Evolutionary conservation across 176 grass and related monocot genomes (phyloP).

Genomic region (Eragrostis nindensis): DNA sequence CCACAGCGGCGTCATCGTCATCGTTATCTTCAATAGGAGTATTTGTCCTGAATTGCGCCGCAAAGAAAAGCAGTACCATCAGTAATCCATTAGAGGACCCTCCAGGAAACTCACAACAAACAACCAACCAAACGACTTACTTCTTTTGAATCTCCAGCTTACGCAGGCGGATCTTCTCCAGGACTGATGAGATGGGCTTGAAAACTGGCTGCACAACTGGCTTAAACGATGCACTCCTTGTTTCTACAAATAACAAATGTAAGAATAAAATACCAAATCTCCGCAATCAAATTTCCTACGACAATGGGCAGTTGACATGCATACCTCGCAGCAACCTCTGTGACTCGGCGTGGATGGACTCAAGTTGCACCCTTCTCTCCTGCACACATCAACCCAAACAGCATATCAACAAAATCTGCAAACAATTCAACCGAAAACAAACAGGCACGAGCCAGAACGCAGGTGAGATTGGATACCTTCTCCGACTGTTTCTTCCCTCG

Average conservation of each 20-base stretch:
- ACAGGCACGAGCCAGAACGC: not conserved
- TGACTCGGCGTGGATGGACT: constrained; percentile 66
- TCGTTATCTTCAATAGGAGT: constrained; percentile 31
- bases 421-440: not conserved
- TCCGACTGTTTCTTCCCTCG: constrained; percentile 60
- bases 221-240: constrained; percentile 78
- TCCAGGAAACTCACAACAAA: not conserved
- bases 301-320: not conserved
- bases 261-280: not conserved
- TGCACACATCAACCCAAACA: constrained; percentile 43
- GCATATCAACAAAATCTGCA: constrained; percentile 13
- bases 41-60: constrained; percentile 48
- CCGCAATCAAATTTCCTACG: not conserved
- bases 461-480: constrained; percentile 48
- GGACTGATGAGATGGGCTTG: constrained; percentile 87
- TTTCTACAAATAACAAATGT: constrained; percentile 52
- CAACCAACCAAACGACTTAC: constrained; percentile 33
- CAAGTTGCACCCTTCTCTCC: constrained; percentile 72
- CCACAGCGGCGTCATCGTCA: constrained; percentile 27
- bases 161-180: constrained; percentile 92
- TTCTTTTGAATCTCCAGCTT: constrained; percentile 76
- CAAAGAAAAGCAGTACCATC: not conserved
- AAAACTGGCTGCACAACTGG: constrained; percentile 54
- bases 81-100: not conserved
- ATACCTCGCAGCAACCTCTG: constrained; percentile 89